Percentiles rank a stretch among this genome's conserved stretches.
Evolutionary conservation across 2,329 filamentous ascomycete genomes (phyloP).

Genomic region (Fusarium torulosum): DNA sequence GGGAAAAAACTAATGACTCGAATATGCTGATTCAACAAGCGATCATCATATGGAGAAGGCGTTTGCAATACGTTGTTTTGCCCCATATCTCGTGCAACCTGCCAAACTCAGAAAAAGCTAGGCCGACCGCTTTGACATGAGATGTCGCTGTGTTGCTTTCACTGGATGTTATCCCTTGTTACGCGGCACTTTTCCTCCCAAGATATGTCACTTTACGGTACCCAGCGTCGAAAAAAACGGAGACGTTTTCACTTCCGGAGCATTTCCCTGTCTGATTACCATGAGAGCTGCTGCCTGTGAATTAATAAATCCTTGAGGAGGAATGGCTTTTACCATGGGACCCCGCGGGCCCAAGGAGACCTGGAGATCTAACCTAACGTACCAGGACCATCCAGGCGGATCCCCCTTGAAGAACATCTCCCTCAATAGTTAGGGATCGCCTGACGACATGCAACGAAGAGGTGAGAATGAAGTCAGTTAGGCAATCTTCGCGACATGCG

Average conservation of each 20-base stretch:
- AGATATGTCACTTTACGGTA: slow-evolving; percentile 18
- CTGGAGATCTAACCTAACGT: slow-evolving; percentile 20
- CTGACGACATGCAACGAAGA: slow-evolving; percentile 29
- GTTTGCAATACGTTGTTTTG: slow-evolving; percentile 2
- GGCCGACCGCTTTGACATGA: slow-evolving; percentile 1
- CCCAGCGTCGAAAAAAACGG: slow-evolving; percentile 11
- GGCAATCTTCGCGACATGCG: slow-evolving; percentile 24
- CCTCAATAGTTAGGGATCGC: slow-evolving; percentile 36
- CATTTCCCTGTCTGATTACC: slow-evolving; percentile 1
- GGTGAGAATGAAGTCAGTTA: slow-evolving; percentile 4
- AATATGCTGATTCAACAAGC: slow-evolving; percentile 9
- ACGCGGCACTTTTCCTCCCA: neutral
- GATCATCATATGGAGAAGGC: slow-evolving; percentile 25
- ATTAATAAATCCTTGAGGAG: neutral
- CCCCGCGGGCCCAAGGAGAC: slow-evolving; percentile 13
- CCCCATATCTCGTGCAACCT: slow-evolving; percentile 37
- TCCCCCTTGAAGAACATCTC: slow-evolving; percentile 28
- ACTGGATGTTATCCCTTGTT: slow-evolving; percentile 25
- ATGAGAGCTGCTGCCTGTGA: neutral
- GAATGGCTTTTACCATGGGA: slow-evolving; percentile 1
- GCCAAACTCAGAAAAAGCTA: slow-evolving; percentile 34
- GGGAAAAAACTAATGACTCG: slow-evolving; percentile 29
- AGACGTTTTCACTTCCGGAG: neutral
- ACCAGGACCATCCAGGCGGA: slow-evolving; percentile 26
- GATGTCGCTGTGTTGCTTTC: slow-evolving; percentile 36